Conservation (phyloP, 139 green algal species). For the Chlamydomonas sp. region DNA sequence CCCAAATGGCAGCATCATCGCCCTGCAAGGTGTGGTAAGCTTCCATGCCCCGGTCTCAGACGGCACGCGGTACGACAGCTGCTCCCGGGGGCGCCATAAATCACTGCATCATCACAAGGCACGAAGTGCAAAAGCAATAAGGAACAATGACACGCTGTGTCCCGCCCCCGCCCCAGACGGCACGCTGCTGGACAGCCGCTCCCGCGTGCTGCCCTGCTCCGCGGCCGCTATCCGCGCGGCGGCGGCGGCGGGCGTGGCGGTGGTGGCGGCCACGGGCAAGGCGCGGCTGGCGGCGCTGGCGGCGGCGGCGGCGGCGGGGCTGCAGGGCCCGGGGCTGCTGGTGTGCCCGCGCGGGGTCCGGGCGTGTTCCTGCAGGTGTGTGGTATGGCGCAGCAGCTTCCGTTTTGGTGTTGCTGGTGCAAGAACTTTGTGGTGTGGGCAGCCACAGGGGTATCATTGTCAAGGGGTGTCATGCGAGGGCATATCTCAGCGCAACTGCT, state of each 20-base stretch:
- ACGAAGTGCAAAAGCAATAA: no score
- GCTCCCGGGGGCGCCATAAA: no score
- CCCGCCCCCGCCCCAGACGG: conserved; percentile 11
- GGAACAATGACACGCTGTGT: no score
- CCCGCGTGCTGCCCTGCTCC: conserved; percentile 66
- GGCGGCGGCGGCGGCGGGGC: conserved; percentile 66
- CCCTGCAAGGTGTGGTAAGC: no score
- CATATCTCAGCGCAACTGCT: no score
- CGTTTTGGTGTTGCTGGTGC: no score
- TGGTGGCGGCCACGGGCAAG: conserved; percentile 96
- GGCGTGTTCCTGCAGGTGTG: conserved; percentile 85
- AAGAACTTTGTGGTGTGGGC: not conserved
- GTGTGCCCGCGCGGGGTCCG: conserved; percentile 54
- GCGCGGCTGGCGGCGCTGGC: conserved; percentile 85
- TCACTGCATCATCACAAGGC: no score
- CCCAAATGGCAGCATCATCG: no score
- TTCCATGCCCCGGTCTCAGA: conserved; percentile 56
- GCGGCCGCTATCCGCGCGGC: conserved; percentile 76
- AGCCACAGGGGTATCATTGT: no score
- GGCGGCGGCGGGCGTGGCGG: conserved; percentile 65
- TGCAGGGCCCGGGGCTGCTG: conserved; percentile 74
- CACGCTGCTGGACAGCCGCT: conserved; percentile 74
- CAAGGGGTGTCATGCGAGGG: no score
- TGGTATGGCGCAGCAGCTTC: no score
- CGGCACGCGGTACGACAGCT: conserved; percentile 13